Conservation (phyloP, 768 basidiomycete genomes). For the Agaricus blazei region DNA sequence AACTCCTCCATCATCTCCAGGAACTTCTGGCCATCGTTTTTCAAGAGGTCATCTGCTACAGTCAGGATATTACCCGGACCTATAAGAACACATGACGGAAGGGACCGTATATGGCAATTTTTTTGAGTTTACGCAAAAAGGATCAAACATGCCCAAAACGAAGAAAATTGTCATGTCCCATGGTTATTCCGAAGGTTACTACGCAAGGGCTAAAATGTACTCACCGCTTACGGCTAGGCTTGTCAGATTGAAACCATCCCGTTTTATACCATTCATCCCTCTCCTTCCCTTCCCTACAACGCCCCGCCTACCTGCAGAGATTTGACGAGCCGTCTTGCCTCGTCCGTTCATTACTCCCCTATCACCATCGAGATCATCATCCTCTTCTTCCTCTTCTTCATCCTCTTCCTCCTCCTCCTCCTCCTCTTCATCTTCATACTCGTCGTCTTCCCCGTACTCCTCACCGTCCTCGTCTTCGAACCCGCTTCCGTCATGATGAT, state of each 20-base stretch:
- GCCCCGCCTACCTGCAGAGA: slow-evolving; percentile 13
- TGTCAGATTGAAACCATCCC: slow-evolving; percentile 77
- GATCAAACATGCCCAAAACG: not conserved
- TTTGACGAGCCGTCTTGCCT: slow-evolving; percentile 22
- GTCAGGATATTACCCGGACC: slow-evolving; percentile 94
- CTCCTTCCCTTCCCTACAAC: slow-evolving; percentile 30
- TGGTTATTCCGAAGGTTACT: slow-evolving; percentile 9
- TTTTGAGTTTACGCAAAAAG: not conserved
- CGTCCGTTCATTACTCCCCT: slow-evolving; percentile 32
- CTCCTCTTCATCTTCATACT: slow-evolving; percentile 34
- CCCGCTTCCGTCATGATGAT: slow-evolving; percentile 52
- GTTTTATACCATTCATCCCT: slow-evolving; percentile 12
- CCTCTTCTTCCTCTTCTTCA: slow-evolving; percentile 54
- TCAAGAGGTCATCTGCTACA: slow-evolving; percentile 96
- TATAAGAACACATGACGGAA: slow-evolving; percentile 17
- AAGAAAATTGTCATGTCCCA: not conserved
- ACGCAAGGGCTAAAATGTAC: slow-evolving; percentile 18
- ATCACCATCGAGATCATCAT: slow-evolving; percentile 40
- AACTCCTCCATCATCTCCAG: slow-evolving; percentile 99
- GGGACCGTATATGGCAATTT: no score
- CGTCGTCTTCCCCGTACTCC: slow-evolving; percentile 36
- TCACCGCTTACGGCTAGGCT: slow-evolving; percentile 79
- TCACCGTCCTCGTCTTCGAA: slow-evolving; percentile 65
- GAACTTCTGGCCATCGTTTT: slow-evolving; percentile 99
- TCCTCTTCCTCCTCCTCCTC: slow-evolving; percentile 43